These are phyloP conservation scores for Colletotrichum cordylinicola DNA, from an alignment of 2,329 filamentous ascomycete species.

Conservation along the genomic window DNA sequence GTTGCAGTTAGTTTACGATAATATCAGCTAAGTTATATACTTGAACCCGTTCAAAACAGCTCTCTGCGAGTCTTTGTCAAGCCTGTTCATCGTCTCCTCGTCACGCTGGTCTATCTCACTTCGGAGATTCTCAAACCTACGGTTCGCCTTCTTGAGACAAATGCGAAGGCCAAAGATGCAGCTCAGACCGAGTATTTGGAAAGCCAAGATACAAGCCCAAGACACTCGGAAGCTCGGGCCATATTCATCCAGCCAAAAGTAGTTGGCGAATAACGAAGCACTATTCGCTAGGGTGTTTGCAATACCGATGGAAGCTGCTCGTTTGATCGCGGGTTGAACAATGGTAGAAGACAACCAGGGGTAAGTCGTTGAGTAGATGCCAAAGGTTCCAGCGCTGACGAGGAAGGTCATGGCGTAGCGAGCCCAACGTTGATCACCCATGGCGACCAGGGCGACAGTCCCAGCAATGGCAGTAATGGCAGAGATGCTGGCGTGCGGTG, in stretches of 20 bases:
- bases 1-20: no score
- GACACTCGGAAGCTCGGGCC: slow-evolving; percentile 16
- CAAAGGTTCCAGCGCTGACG: background rate
- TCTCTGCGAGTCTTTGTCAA: background rate
- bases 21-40: background rate
- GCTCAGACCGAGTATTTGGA: slow-evolving; percentile 23
- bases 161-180: slow-evolving; percentile 25
- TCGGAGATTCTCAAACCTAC: background rate
- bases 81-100: background rate
- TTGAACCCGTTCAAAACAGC: background rate
- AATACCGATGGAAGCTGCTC: slow-evolving; percentile 21
- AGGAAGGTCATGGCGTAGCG: slow-evolving; percentile 24
- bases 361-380: slow-evolving; percentile 24
- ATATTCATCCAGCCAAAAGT: slow-evolving; percentile 25
- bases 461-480: background rate
- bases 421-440: background rate
- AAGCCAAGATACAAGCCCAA: background rate
- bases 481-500: background rate
- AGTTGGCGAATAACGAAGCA: slow-evolving; percentile 26
- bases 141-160: slow-evolving; percentile 25
- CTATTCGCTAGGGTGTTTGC: slow-evolving; percentile 26
- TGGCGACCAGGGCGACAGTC: background rate
- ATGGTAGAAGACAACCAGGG: slow-evolving; percentile 25
- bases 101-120: background rate
- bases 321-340: slow-evolving; percentile 21